Conservation (phyloP, 352 stramenopile genomes). For the Globisporangium yorkense region DNA sequence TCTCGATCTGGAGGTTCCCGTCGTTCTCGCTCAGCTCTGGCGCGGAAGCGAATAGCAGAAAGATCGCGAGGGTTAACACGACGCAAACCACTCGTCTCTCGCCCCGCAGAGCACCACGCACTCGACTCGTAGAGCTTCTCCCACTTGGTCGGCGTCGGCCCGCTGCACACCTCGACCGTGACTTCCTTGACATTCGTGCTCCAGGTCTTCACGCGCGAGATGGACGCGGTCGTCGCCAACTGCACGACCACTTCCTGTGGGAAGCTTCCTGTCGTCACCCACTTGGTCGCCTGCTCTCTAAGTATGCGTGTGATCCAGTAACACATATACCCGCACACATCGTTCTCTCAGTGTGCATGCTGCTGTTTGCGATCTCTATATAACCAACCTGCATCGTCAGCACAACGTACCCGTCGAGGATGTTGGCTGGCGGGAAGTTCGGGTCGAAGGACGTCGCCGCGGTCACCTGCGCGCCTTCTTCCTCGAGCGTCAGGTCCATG, state of each 20-base stretch:
- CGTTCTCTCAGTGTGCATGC: background rate
- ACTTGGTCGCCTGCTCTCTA: constrained; percentile 77
- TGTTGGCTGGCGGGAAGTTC: constrained; percentile 64
- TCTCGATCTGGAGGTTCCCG: constrained; percentile 78
- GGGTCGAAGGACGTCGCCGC: constrained; percentile 72
- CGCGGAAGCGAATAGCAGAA: background rate
- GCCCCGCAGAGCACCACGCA: constrained; percentile 22
- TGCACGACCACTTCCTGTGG: constrained; percentile 80
- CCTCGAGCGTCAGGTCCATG: constrained; percentile 80
- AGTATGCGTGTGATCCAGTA: background rate
- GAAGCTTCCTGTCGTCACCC: constrained; percentile 77
- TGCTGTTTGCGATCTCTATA: background rate
- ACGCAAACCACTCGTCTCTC: background rate
- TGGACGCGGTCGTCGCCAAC: constrained; percentile 63
- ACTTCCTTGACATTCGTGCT: constrained; percentile 72
- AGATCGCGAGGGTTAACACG: background rate
- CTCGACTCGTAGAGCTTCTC: constrained; percentile 72
- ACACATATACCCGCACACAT: background rate
- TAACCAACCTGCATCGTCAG: too few species aligned
- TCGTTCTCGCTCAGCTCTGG: constrained; percentile 77
- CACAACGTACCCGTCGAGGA: constrained; percentile 60
- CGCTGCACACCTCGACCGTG: constrained; percentile 57
- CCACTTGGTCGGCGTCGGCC: constrained; percentile 70
- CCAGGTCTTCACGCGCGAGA: constrained; percentile 79
- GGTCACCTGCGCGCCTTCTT: constrained; percentile 78